Base-by-base conservation (phyloP, 306 rosid species). In the Quercus dentata region DNA sequence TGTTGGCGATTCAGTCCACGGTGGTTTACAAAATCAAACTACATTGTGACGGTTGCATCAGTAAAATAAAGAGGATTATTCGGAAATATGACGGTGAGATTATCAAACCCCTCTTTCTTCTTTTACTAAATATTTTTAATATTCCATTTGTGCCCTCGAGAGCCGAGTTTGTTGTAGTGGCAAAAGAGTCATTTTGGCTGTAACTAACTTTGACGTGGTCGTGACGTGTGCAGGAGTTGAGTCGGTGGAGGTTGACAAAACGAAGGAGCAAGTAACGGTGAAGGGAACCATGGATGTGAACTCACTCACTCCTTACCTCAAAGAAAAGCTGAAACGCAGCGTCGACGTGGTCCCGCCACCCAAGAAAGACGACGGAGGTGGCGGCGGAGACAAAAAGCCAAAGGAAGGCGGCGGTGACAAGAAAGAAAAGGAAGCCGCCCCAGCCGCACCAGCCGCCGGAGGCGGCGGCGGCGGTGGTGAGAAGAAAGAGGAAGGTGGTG, bases 11-110 rank as follows among this genome's bases (percentile, higher is more conserved):
- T 8, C 97, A 94, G 97, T 86, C 82, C 71, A 84, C 98, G 28
- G 94, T 86, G 73, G 89, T 85, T 44, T 67, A 91, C 82, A 95
- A 90, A 89, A 90, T 90, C 54, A 87, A 82, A 68, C 78, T 95
- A 74, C 99, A 95, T 79, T 95, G 99, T 23, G 99, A 93, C 0
- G 98, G 94, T 4, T 95, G 99, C 82, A 84, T 89, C 10, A 78
- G 80, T 3, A 95, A 95, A 84, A 90, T 95, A 77, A 83, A 78
- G 23, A 90, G 71, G 82, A 82, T 83, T 74, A 83, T 93, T 69
- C 58, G 15, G 70, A 91, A 84, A 56, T 72, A 51, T 56, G 85
- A 86, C 71, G 99, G 99, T 91, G 69, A 84, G 84, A 17, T 6
- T 9, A 27, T 5, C 11, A 15, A 6, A 3, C 12, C 46, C 2